Evolutionary conservation across 2,329 filamentous ascomycete species (phyloP).

Genomic region (Alternaria novae-zelandiae): DNA sequence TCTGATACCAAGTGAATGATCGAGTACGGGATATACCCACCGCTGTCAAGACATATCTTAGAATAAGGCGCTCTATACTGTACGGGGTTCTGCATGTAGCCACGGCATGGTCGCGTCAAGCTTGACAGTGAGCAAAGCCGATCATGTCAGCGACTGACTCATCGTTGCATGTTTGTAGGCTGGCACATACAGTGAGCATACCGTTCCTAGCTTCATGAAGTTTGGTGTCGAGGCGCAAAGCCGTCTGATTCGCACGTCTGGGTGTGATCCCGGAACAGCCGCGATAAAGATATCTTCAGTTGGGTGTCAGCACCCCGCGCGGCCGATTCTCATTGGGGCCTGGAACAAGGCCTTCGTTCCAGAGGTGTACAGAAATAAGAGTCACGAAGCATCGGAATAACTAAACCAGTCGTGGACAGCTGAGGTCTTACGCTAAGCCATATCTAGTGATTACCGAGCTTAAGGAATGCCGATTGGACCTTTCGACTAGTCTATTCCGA

Average conservation of each 20-base stretch:
- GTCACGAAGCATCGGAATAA: slow-evolving; percentile 5
- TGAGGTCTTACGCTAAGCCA: background rate
- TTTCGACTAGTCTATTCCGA: slow-evolving; percentile 2
- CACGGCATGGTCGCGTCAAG: background rate
- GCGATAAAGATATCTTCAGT: background rate
- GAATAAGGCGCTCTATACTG: background rate
- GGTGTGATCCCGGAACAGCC: background rate
- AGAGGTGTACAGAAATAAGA: background rate
- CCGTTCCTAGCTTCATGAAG: background rate
- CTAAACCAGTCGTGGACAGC: background rate
- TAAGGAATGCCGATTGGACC: slow-evolving; percentile 11
- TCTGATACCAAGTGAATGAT: background rate
- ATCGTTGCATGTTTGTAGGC: background rate
- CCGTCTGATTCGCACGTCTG: background rate
- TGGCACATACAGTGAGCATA: background rate
- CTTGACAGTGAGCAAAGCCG: background rate
- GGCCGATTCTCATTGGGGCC: background rate
- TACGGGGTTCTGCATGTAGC: background rate
- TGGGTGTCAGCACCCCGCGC: background rate
- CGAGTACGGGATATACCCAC: background rate
- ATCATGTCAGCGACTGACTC: background rate
- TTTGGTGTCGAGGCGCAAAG: background rate
- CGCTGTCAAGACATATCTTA: background rate
- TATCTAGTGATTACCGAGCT: slow-evolving; percentile 7
- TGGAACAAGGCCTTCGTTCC: background rate